Evolutionary conservation across 495 filamentous ascomycete genomes (phyloP).

Genomic region (Chaetomidium leptoderma): DNA sequence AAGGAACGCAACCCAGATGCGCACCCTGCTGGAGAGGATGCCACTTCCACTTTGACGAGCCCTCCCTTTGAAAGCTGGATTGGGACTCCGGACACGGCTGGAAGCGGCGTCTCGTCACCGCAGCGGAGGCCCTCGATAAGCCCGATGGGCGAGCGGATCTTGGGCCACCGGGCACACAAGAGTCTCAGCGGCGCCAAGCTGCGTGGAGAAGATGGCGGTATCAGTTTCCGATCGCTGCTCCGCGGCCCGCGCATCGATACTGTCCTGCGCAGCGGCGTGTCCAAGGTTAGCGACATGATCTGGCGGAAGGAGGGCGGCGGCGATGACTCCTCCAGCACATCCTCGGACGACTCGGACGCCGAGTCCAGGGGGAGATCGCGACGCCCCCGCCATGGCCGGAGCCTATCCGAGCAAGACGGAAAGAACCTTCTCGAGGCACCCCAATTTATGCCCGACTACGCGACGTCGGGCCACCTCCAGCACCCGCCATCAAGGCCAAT

Average conservation of each 20-base stretch:
- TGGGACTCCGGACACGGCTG: constrained; percentile 26
- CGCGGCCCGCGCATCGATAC: constrained; percentile 46
- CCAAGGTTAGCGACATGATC: constrained; percentile 47
- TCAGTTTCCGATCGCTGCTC: constrained; percentile 42
- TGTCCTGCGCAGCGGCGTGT: constrained; percentile 45
- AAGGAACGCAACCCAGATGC: constrained; percentile 34
- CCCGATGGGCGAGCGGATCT: constrained; percentile 30
- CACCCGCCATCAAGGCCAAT: constrained; percentile 29
- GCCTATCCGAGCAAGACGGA: constrained; percentile 22
- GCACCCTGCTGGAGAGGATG: constrained; percentile 25
- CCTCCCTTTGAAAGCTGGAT: constrained; percentile 19
- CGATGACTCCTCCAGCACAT: constrained; percentile 30
- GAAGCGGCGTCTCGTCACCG: constrained; percentile 25
- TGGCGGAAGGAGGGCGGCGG: constrained; percentile 47
- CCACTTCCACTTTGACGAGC: constrained; percentile 13
- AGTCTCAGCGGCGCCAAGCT: constrained; percentile 37
- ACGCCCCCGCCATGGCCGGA: constrained; percentile 24
- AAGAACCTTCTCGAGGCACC: constrained; percentile 41
- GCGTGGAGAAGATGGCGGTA: constrained; percentile 38
- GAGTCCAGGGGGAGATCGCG: constrained; percentile 36
- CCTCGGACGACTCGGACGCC: constrained; percentile 41
- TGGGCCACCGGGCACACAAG: constrained; percentile 37
- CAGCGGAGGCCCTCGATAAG: constrained; percentile 37
- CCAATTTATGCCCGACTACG: constrained; percentile 30
- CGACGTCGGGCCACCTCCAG: constrained; percentile 16